Conservation (phyloP, 331 rosid species). For the Pyracantha coccinea region DNA sequence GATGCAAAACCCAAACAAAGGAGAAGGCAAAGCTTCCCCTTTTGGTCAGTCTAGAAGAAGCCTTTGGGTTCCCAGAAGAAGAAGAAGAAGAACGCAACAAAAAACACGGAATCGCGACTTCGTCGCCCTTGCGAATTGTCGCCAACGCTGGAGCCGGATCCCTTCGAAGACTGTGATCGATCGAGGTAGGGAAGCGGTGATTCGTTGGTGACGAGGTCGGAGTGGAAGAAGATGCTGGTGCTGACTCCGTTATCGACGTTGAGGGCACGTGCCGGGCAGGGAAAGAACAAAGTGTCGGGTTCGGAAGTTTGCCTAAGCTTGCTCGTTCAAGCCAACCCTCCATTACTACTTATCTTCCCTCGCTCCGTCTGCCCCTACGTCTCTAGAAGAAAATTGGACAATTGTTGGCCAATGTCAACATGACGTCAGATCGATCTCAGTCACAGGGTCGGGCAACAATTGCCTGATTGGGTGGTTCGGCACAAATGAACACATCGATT, state of each 20-base stretch:
- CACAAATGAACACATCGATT: too few species aligned
- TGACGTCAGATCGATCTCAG: too few species aligned
- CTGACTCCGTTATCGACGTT: constrained; percentile 23
- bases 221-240: constrained; percentile 50
- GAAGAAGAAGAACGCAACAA: not conserved
- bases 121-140: constrained; percentile 53
- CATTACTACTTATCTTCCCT: too few species aligned
- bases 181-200: constrained; percentile 42
- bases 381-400: too few species aligned
- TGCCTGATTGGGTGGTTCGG: too few species aligned
- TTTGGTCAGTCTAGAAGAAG: not conserved
- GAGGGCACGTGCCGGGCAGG: constrained; percentile 25
- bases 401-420: too few species aligned
- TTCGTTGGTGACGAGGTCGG: constrained; percentile 45
- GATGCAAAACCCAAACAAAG: not conserved
- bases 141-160: constrained; percentile 38
- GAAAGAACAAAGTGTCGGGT: constrained; percentile 37
- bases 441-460: too few species aligned
- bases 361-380: too few species aligned
- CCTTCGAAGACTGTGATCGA: constrained; percentile 32
- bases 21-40: constrained; percentile 26
- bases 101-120: constrained; percentile 24
- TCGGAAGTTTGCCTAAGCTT: constrained; percentile 64
- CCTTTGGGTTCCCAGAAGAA: not conserved
- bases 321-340: constrained; percentile 59